phyloP scores from a whole-genome alignment of 228 moss, liverwort and hornwort genomes.

The Sphagnum fallax region DNA sequence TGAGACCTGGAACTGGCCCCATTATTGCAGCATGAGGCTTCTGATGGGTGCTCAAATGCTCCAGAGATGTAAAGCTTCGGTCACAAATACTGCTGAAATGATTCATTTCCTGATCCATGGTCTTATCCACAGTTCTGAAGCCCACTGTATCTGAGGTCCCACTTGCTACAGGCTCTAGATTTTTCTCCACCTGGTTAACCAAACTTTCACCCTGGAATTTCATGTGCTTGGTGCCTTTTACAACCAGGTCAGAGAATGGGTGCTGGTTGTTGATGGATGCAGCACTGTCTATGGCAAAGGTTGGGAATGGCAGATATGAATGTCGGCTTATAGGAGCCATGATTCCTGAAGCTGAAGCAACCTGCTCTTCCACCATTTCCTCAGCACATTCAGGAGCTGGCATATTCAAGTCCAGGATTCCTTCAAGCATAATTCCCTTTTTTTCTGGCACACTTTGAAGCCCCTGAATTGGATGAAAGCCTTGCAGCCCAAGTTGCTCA shows the following conservation, averaged over 20 bases:
- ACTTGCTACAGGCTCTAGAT: not conserved
- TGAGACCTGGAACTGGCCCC: conserved; percentile 63
- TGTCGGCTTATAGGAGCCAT: conserved; percentile 18
- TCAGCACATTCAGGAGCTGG: conserved; percentile 61
- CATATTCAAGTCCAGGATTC: conserved; percentile 70
- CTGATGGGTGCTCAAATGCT: conserved; percentile 31
- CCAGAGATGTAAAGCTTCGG: conserved; percentile 1
- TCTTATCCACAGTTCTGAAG: conserved; percentile 10
- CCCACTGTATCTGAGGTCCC: not conserved
- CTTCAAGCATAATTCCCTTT: conserved; percentile 47
- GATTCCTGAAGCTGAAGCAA: not conserved
- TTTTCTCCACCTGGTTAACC: conserved; percentile 32
- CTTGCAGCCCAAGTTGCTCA: no score
- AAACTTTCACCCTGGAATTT: conserved; percentile 22
- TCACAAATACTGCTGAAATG: conserved; percentile 46
- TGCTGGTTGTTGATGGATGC: conserved; percentile 28
- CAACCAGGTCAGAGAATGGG: conserved; percentile 15
- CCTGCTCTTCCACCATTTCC: conserved; percentile 41
- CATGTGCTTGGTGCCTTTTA: conserved; percentile 21
- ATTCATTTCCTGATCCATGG: conserved; percentile 18
- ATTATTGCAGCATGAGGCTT: conserved; percentile 64
- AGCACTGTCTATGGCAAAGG: conserved; percentile 6
- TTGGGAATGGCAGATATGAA: not conserved
- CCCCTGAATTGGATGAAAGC: conserved; percentile 14
- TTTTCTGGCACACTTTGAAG: conserved; percentile 23